These are phyloP conservation scores for Mortierella sp. DNA, from an alignment of 371 early-diverging fungal genomes.

Conservation along the genomic window DNA sequence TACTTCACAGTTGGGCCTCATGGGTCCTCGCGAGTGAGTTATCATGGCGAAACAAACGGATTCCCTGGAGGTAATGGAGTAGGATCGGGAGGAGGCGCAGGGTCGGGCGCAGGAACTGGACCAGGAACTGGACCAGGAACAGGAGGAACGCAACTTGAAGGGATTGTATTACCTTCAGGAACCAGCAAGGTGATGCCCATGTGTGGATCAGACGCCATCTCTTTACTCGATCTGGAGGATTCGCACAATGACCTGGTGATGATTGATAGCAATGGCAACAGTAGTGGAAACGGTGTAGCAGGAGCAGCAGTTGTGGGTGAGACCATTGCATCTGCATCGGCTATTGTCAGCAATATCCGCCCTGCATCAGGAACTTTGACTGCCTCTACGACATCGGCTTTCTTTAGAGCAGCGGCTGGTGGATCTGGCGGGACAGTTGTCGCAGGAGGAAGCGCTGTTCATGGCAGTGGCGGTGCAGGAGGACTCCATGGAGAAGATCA, in stretches of 20 bases:
- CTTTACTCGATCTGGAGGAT: conserved; percentile 43
- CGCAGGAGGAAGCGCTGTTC: no score
- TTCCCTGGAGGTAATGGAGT: not conserved
- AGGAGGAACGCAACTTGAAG: conserved; percentile 3
- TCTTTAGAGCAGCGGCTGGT: not conserved
- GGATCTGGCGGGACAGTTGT: no score
- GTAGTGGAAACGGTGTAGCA: conserved; percentile 22
- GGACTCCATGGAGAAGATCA: no score
- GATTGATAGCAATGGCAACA: conserved; percentile 52
- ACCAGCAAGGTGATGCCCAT: conserved; percentile 7
- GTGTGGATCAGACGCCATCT: conserved; percentile 49
- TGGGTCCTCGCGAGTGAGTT: conserved; percentile 7
- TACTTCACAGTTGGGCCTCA: conserved; percentile 19
- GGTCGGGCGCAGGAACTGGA: not conserved
- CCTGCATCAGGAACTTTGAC: not conserved
- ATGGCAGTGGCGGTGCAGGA: no score
- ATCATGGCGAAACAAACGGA: conserved; percentile 7
- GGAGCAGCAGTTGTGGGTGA: conserved; percentile 42
- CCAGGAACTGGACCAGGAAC: not conserved
- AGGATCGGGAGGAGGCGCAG: not conserved
- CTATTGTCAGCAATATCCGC: conserved; percentile 23
- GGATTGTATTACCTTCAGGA: conserved; percentile 10
- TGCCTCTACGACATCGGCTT: conserved; percentile 12
- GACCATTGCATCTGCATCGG: conserved; percentile 47
- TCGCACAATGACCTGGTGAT: conserved; percentile 45